Conservation (phyloP, 805 yeast species). For the Candida methanosorbosa region DNA sequence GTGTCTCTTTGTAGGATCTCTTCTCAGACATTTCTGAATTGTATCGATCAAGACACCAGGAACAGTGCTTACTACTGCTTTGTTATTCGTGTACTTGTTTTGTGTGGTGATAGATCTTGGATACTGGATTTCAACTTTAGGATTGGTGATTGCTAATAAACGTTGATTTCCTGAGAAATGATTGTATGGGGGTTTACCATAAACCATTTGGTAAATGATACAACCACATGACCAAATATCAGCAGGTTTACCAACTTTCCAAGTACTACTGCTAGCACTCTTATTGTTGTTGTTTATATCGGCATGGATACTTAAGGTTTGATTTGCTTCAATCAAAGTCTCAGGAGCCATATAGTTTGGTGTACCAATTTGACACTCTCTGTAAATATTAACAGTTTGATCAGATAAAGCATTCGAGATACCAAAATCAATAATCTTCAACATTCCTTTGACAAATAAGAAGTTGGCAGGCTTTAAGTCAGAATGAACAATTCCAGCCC, state of each 20-base stretch:
- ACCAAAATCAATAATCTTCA: constrained; percentile 92
- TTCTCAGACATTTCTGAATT: constrained; percentile 59
- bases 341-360: constrained; percentile 99
- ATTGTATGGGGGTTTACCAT: constrained; percentile 89
- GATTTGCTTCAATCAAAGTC: constrained; percentile 59
- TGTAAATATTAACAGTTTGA: constrained; percentile 79
- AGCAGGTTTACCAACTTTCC: constrained; percentile 90
- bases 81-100: neutral
- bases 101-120: constrained; percentile 32
- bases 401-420: constrained; percentile 92
- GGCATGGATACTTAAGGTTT: constrained; percentile 9
- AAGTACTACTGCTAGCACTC: constrained; percentile 24
- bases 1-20: constrained; percentile 64
- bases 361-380: constrained; percentile 90
- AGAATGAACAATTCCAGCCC: constrained; percentile 61
- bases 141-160: constrained; percentile 78
- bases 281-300: constrained; percentile 18
- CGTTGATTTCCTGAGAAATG: constrained; percentile 68
- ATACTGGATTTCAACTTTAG: constrained; percentile 61
- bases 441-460: constrained; percentile 69
- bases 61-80: constrained; percentile 10
- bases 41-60: constrained; percentile 46
- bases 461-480: constrained; percentile 57
- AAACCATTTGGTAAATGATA: constrained; percentile 89
- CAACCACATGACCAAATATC: constrained; percentile 99